A percentile compares a stretch with the other conserved stretches of the same genome.
These are phyloP conservation scores for Malus domestica DNA, from an alignment of 306 rosid genomes.

Conservation along the genomic window ASM211411v1 NC_041793.1:15938001-15938500, in stretches of 20 bases:
- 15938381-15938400: too few relatives aligned
- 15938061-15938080: conserved; percentile 50
- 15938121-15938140: conserved; percentile 32
- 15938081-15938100: conserved; percentile 52
- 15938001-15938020: neutral
- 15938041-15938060: conserved; percentile 59
- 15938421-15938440: conserved; percentile 57
- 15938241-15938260: too few relatives aligned
- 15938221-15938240: too few relatives aligned
- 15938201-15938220: too few relatives aligned
- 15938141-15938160: neutral
- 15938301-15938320: too few relatives aligned
- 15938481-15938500: conserved; percentile 25
- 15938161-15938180: conserved; percentile 22
- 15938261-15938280: too few relatives aligned
- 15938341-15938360: rapidly evolving
- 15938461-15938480: conserved; percentile 46
- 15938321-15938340: too few relatives aligned
- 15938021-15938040: conserved; percentile 28
- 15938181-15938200: too few relatives aligned
- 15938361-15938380: too few relatives aligned
- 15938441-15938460: conserved; percentile 4
- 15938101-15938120: conserved; percentile 46
- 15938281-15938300: too few relatives aligned
- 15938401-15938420: conserved; percentile 4